Evolutionary conservation across 2,329 filamentous ascomycete species (phyloP), one percentile per base, ranked within the genome.

Genomic region (Exophiala calicioides): DNA sequence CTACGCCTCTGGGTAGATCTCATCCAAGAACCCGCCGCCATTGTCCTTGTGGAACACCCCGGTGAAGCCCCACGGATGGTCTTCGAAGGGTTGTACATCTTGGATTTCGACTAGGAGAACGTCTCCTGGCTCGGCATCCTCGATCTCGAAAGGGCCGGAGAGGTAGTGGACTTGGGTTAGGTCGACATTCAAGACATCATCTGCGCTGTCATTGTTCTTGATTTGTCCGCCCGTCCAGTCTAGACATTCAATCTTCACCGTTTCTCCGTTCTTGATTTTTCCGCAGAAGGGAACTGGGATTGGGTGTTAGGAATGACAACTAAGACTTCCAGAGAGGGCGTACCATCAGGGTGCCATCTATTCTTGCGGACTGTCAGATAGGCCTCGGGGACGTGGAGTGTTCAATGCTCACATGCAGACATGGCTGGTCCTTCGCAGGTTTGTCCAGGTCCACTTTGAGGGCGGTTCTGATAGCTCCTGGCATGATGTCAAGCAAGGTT

Each of bases 321-420:
- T n/a, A 27, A 4, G 9, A 10, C 23, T n/a, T 6, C 19, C 21
- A 3, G 15, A 12, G 26, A n/a, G 18, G 19, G 15, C 42, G 19
- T 75, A 90, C 88, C 85, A 56, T 95, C 90, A 26, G 90, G 90
- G 63, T 96, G 90, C 90, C 90, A 95, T 65, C 90, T 78, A 62
- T 96, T 96, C 86, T 89, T 56, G 15, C 30, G n/a, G 24, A 4
- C 15, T 46, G 23, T 49, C 30, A 39, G 23, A 41, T 12, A 30
- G n/a, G n/a, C n/a, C n/a, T n/a, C n/a, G n/a, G n/a, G n/a, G n/a
- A n/a, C n/a, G n/a, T n/a, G n/a, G n/a, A n/a, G n/a, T n/a, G n/a
- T n/a, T 9, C 24, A 26, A 10, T 29, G 67, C 81, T 63, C 74
- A 87, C 85, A 68, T 91, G 87, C 7, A 90, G 70, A 40, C 79